Evolutionary conservation across 495 filamentous ascomycete species (phyloP), one percentile per base, ranked within the genome.

Genomic region (Talaromyces liani): DNA sequence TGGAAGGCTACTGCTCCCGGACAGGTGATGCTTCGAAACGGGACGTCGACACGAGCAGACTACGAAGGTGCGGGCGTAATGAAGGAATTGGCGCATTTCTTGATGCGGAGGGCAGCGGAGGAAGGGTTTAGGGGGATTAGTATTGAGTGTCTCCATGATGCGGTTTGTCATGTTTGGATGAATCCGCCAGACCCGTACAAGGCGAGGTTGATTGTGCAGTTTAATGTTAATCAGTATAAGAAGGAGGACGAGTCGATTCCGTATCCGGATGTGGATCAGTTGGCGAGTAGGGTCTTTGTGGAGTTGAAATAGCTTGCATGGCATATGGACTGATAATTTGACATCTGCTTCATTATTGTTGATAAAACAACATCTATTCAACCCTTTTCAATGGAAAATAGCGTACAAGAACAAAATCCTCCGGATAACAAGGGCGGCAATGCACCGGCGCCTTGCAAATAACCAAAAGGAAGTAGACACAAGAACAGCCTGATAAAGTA

Each of bases 1-100:
- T 70, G 70, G 66, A 64, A 69, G 29, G 63, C 77, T 1, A 73
- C 58, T 5, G 68, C 12, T 0, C 64, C 63, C 0, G 67, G 67
- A 2, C 65, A 80, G 64, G 72, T 79, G 4, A 47, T 80, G 24
- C 65, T 74, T 60, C 74, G 78, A 9, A 76, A 69, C 57, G 75
- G 72, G 2, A 82, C 77, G 20, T 62, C 65, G 27, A 78, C 76
- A 27, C 60, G 71, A 20, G 60, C 25, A 3, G 72, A 75, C 36
- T 72, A 75, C 36, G 71, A 71, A 16, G 69, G 72, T 1, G 33
- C 34, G 6, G 71, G 72, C 12, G 36, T 80, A 9, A 78, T 79
- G 72, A 73, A 68, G 49, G 60, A 61, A 51, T 18, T 71, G 61
- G 74, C 77, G 45, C 64, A 73, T 33, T 72, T 68, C 60, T 47